Evolutionary conservation across 2,329 filamentous ascomycete genomes (phyloP), one percentile per base, ranked within the genome.

Genomic region (Trichophyton schoenleinii): DNA sequence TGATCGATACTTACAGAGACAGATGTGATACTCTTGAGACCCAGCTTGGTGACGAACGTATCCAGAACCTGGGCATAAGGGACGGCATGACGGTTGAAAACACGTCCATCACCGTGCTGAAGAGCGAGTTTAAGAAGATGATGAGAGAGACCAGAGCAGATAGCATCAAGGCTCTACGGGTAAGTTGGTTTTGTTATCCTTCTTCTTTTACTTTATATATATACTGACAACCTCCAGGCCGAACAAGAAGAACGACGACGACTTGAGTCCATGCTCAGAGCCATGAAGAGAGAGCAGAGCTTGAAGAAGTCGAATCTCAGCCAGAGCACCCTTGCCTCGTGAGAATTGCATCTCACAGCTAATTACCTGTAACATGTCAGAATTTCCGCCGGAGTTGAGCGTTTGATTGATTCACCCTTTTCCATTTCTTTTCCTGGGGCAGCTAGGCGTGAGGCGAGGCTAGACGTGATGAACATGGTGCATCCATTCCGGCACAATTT

Each of bases 81-180:
- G 68, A 72, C 58, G 70, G 69, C 49, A 64, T 67, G 59, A 62
- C 75, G 60, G 68, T 72, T 13, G 83, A 86, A 65, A 81, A 78
- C 8, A 88, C 84, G 9, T 87, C 84, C 67, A 86, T 84, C 25
- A 82, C 82, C 73, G 84, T 88, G 46, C 69, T 89, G 68, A 84
- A 85, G 72, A 85, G 85, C 64, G 87, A 89, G 71, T 89, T 89
- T 70, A 88, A 87, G 77, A 88, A 87, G 76, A 89, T 89, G 86
- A 88, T 89, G 86, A 80, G 85, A 65, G 86, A 89, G 68, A 84
- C 84, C 57, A 81, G 86, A 64, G 78, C 80, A 1, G 87, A 89
- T 71, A 85, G 82, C 64, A 75, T 84, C 68, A 86, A 81, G 73
- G 77, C 80, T 63, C 70, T 89, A 61, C 83, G 82, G 77, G 86